Evolutionary conservation across 2,329 filamentous ascomycete genomes (phyloP).

Genomic region (Cryphonectria naterciae): DNA sequence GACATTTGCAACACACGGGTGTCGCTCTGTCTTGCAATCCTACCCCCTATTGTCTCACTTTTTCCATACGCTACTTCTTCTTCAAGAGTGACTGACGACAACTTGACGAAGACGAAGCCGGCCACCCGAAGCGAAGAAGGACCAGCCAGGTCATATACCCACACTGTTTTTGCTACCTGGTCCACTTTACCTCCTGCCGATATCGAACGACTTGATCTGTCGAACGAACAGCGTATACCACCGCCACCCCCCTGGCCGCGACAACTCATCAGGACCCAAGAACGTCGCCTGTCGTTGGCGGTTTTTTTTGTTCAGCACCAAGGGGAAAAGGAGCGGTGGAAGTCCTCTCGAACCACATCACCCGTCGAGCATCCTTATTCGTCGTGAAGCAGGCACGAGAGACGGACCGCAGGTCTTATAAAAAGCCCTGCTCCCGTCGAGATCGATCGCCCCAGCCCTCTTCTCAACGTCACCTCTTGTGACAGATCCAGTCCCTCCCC

Average conservation of each 20-base stretch:
- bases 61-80: background rate
- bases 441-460: too few species aligned
- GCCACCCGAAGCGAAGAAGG: background rate
- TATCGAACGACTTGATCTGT: conserved; percentile 7
- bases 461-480: background rate
- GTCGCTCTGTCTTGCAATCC: conserved; percentile 8
- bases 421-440: too few species aligned
- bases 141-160: background rate
- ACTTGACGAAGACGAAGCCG: background rate
- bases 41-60: conserved; percentile 11
- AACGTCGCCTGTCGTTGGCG: background rate
- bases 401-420: background rate
- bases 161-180: background rate
- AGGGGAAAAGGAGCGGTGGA: background rate
- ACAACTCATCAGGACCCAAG: conserved; percentile 4
- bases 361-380: background rate
- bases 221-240: background rate
- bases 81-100: conserved; percentile 1
- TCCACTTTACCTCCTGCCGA: conserved; percentile 6
- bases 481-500: background rate
- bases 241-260: background rate
- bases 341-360: background rate
- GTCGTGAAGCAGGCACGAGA: conserved; percentile 3
- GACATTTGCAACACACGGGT: background rate
- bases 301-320: background rate